Conservation (phyloP, 352 stramenopile genomes). For the Nothophytophthora sp. region DNA sequence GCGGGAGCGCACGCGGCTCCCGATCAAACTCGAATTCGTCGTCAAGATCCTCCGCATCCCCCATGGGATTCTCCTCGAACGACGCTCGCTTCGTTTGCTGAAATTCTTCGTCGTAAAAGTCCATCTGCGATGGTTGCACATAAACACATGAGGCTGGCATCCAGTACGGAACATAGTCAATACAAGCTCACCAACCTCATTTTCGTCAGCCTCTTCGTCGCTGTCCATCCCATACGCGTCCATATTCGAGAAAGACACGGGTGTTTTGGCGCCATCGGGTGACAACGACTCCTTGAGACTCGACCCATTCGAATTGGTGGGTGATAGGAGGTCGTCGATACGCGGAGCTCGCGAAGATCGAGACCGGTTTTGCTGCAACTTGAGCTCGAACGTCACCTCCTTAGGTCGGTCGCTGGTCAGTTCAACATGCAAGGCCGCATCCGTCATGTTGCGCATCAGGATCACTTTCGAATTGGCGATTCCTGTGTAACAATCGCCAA, state of each 20-base stretch:
- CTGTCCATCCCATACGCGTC: conserved; percentile 76
- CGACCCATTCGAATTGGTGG: conserved; percentile 67
- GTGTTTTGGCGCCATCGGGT: conserved; percentile 53
- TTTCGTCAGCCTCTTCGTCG: conserved; percentile 86
- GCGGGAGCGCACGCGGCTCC: conserved; percentile 44
- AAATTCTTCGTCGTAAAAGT: conserved; percentile 84
- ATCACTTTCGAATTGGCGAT: conserved; percentile 84
- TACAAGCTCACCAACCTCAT: conserved; percentile 48
- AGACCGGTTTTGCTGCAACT: conserved; percentile 74
- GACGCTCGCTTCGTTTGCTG: conserved; percentile 62
- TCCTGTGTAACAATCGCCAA: conserved; percentile 87
- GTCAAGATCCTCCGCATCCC: conserved; percentile 79
- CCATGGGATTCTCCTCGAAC: conserved; percentile 78
- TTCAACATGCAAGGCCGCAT: conserved; percentile 83
- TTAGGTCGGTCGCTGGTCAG: conserved; percentile 86
- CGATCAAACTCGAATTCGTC: conserved; percentile 91
- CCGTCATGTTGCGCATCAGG: conserved; percentile 84
- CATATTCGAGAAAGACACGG: conserved; percentile 54
- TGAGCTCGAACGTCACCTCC: conserved; percentile 89
- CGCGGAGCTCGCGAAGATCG: conserved; percentile 55
- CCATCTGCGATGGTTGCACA: conserved; percentile 30
- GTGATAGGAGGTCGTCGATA: conserved; percentile 69
- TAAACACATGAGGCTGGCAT: conserved; percentile 1
- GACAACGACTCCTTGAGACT: conserved; percentile 72
- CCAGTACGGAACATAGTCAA: neutral